Percentiles rank a stretch among this genome's conserved stretches.
Evolutionary conservation across 768 basidiomycete species (phyloP).

Genomic region (Trametes villosa): DNA sequence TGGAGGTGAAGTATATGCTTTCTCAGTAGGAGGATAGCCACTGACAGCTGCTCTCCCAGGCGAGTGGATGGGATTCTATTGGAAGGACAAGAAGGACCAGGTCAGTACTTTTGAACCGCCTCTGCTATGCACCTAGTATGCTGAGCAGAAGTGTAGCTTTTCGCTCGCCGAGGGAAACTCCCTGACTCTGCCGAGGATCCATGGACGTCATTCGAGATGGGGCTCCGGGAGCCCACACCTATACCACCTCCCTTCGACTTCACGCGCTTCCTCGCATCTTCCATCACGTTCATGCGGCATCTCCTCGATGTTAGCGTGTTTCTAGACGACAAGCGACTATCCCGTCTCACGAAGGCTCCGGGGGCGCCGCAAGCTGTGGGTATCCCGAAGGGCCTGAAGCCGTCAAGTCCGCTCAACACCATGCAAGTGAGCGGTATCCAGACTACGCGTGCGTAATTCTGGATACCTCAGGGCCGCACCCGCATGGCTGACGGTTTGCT

Average conservation of each 20-base stretch:
- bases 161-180: conserved; percentile 77
- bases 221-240: conserved; percentile 75
- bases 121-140: neutral
- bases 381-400: conserved; percentile 60
- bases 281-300: conserved; percentile 90
- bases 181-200: conserved; percentile 42
- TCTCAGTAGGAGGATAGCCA: neutral
- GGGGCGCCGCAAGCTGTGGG: conserved; percentile 54
- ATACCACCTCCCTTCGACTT: conserved; percentile 88
- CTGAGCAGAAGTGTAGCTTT: conserved; percentile 55
- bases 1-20: conserved; percentile 58
- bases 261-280: conserved; percentile 85
- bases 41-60: conserved; percentile 41
- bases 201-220: conserved; percentile 94
- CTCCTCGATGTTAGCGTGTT: conserved; percentile 79
- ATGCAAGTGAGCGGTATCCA: conserved; percentile 75
- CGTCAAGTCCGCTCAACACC: conserved; percentile 56
- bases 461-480: conserved; percentile 5
- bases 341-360: conserved; percentile 64
- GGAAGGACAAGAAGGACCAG: conserved; percentile 93
- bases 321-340: conserved; percentile 78
- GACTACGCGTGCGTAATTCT: conserved; percentile 54
- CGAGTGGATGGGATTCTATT: conserved; percentile 95
- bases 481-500: conserved; percentile 3
- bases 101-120: conserved; percentile 36